Evolutionary conservation across 1,284 basidiomycete genomes (phyloP), one percentile per base, ranked within the genome.

Genomic region (Termitomyces sp.): DNA sequence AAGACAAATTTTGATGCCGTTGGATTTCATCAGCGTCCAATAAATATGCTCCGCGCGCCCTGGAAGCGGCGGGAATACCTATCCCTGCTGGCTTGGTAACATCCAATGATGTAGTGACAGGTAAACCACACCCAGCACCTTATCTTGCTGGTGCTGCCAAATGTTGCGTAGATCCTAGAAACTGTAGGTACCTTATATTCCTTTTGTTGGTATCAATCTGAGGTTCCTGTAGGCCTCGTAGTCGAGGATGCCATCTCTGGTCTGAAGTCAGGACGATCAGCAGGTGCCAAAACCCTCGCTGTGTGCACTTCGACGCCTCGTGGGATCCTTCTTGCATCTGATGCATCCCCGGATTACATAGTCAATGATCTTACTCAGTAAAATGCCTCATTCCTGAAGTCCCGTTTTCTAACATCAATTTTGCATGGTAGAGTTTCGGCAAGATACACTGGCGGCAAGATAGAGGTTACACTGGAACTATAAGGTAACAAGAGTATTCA

Each of bases 171-270:
- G 71, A 82, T 48, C 73, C 82, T 1, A 67, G 67, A 19, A 78
- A 76, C 48, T 88, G 86, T 84, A 41, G 28, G 74, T 63, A 39
- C 30, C 6, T 24, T 26, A 30, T 30, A n/a, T 28, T 36, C 6
- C 24, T 36, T 46, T 17, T 13, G 2, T 8, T 19, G 9, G 24
- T 17, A 24, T 33, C 12, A 40, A 13, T 51, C 15, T 17, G 42
- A 47, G 43, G 54, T 40, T 5, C 7, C 49, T 50, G 47, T 48
- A 89, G 88, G 86, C 63, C 74, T 94, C 55, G 91, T 93, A 5
- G 75, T 94, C 12, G 91, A 94, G 65, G 92, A 94, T 67, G 91
- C 92, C 0, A 87, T 90, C 3, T 85, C 87, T 5, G 92, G 92
- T 0, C 72, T 94, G 52, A 76, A 73, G 57, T 77, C 88, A 15